A percentile compares a stretch with the other conserved stretches of the same genome.
These are phyloP conservation scores for Xylaria sp. DNA, from an alignment of 2,329 filamentous ascomycete species.

Conservation along the genomic window DNA sequence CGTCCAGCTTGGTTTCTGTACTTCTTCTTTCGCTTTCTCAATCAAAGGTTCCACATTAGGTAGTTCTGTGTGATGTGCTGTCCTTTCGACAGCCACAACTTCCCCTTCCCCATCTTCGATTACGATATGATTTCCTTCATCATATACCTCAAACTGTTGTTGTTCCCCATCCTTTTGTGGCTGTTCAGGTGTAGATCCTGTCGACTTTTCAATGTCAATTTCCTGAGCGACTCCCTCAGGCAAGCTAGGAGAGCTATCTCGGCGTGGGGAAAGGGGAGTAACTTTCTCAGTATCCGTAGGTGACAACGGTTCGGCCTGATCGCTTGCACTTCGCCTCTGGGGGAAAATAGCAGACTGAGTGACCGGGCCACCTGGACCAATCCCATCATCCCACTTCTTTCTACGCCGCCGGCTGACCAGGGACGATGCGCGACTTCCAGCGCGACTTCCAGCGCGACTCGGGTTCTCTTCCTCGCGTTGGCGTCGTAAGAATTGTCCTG, in stretches of 20 bases:
- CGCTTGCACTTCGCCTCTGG: slow-evolving; percentile 53
- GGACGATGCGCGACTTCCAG: slow-evolving; percentile 70
- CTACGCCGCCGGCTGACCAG: slow-evolving; percentile 69
- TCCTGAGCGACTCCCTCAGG: slow-evolving; percentile 39
- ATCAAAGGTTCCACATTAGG: slow-evolving; percentile 42
- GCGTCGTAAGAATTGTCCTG: slow-evolving; percentile 81
- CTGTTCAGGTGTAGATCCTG: slow-evolving; percentile 43
- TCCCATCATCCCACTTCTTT: slow-evolving; percentile 76
- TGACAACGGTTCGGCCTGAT: slow-evolving; percentile 49
- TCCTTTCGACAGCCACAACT: slow-evolving; percentile 73
- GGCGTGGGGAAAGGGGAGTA: slow-evolving; percentile 31
- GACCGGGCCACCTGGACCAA: slow-evolving; percentile 85
- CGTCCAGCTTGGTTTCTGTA: slow-evolving; percentile 55
- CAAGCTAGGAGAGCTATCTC: slow-evolving; percentile 43
- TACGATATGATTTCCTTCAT: slow-evolving; percentile 81
- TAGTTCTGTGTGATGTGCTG: slow-evolving; percentile 37
- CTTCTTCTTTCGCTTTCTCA: slow-evolving; percentile 50
- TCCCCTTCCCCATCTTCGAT: slow-evolving; percentile 90
- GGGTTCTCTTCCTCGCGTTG: slow-evolving; percentile 79
- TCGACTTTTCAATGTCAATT: slow-evolving; percentile 42
- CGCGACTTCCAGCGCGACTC: slow-evolving; percentile 64
- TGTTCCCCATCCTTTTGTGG: slow-evolving; percentile 35
- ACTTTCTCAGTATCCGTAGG: slow-evolving; percentile 41
- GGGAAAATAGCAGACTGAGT: slow-evolving; percentile 91
- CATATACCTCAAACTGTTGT: slow-evolving; percentile 72